These are phyloP conservation scores for Camelina laxa DNA, from an alignment of 345 rosid genomes.

Conservation along the genomic window DNA sequence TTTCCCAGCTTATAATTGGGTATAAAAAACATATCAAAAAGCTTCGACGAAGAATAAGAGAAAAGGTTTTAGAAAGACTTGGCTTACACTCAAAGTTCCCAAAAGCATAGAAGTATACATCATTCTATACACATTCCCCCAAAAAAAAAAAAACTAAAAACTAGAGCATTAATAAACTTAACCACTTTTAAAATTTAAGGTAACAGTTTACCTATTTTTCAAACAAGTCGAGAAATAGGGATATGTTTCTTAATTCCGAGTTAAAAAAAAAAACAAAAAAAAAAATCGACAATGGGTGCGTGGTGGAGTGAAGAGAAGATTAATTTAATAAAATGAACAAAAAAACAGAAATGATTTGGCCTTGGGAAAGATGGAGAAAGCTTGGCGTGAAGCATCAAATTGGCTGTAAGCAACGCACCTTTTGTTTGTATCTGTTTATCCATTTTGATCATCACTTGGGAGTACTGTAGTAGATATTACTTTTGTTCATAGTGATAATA, in stretches of 20 bases:
- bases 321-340: neutral
- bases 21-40: slow-evolving; percentile 34
- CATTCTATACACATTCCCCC: slow-evolving; percentile 36
- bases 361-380: slow-evolving; percentile 44
- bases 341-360: slow-evolving; percentile 34
- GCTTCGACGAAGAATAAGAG: slow-evolving; percentile 38
- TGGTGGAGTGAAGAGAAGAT: slow-evolving; percentile 24
- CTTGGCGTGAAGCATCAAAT: slow-evolving; percentile 45
- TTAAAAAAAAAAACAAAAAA: neutral
- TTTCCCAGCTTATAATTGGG: slow-evolving; percentile 27
- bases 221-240: slow-evolving; percentile 9
- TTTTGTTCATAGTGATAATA: neutral
- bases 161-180: neutral
- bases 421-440: slow-evolving; percentile 44
- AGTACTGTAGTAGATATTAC: neutral
- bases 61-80: slow-evolving; percentile 32
- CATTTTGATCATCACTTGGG: slow-evolving; percentile 22
- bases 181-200: slow-evolving; percentile 28
- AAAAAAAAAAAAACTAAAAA: slow-evolving; percentile 6
- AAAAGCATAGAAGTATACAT: slow-evolving; percentile 29
- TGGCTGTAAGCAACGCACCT: slow-evolving; percentile 34
- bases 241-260: neutral
- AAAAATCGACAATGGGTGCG: slow-evolving; percentile 13
- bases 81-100: slow-evolving; percentile 4
- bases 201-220: neutral